Evolutionary conservation across 352 stramenopile genomes (phyloP), one percentile per base, ranked within the genome.

Genomic region (Pythium aristosporum): DNA sequence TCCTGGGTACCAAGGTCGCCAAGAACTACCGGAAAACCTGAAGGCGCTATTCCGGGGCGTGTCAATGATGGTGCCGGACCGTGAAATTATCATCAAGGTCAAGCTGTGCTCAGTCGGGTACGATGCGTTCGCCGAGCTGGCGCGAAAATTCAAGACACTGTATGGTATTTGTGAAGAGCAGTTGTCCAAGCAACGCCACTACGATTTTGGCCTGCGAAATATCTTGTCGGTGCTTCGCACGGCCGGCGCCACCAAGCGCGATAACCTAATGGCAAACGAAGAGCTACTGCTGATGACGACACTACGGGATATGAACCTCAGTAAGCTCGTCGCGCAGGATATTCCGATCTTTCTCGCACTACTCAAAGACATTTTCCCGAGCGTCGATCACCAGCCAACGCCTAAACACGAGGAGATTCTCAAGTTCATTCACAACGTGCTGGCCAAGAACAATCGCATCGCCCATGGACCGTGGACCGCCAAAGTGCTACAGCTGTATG

Each of bases 21-120:
- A 99, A 71, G 97, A 99, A 70, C 75, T 99, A 1, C 97, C 97
- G 9, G 97, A 99, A 73, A 99, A 99, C 68, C 81, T 99, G 9
- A 99, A 99, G 73, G 96, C 95, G 12, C 77, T 97, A 3, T 97
- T 97, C 67, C 80, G 90, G 46, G 84, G 85, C 32, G 88, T 96
- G 13, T 86, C 90, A 4, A 97, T 97, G 90, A 97, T 97, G 90
- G 89, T 97, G 13, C 90, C 90, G 0, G 89, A 97, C 63, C 90
- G 91, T 57, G 89, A 97, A 75, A 97, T 97, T 61, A 98, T 98
- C 57, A 97, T 98, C 83, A 98, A 99, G 74, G 96, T 99, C 11
- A 97, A 97, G 43, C 65, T 98, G 0, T 98, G 90, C 78, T 96
- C 91, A 0, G 91, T 97, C 8, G 91, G 91, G 0, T 99, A 98